phyloP scores from a whole-genome alignment of 306 rosid species.

The Rosa multiflora region DNA sequence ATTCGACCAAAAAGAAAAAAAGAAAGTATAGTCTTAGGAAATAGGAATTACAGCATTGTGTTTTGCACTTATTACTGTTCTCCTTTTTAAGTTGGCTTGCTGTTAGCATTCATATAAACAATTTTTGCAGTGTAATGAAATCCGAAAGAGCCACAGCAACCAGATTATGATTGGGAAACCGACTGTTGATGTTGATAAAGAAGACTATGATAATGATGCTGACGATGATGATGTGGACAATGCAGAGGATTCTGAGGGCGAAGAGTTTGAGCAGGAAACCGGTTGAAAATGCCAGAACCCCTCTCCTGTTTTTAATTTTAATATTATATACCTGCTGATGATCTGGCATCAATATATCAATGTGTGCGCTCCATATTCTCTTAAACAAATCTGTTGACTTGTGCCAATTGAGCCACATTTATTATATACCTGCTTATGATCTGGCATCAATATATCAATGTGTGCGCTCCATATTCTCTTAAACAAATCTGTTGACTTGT shows the following conservation, averaged over 20 bases:
- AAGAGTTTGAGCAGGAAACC: slow-evolving; percentile 95
- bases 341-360: neutral
- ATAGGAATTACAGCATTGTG: neutral
- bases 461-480: neutral
- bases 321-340: neutral
- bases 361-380: neutral
- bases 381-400: neutral
- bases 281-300: slow-evolving; percentile 45
- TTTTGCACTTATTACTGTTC: neutral
- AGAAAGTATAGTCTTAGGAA: neutral
- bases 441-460: neutral
- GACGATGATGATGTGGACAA: slow-evolving; percentile 72
- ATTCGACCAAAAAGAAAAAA: no score
- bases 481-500: neutral
- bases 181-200: slow-evolving; percentile 67
- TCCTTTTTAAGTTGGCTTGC: slow-evolving; percentile 3
- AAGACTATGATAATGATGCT: slow-evolving; percentile 67
- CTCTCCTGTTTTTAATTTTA: slow-evolving; percentile 5
- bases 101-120: slow-evolving; percentile 9
- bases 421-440: neutral
- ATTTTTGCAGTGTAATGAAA: slow-evolving; percentile 70
- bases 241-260: slow-evolving; percentile 88
- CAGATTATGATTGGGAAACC: slow-evolving; percentile 66
- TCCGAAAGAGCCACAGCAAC: slow-evolving; percentile 66
- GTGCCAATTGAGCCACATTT: neutral